These are phyloP conservation scores for Chenopodium album DNA, from an alignment of 148 eudicot species.

Conservation along the genomic window DNA sequence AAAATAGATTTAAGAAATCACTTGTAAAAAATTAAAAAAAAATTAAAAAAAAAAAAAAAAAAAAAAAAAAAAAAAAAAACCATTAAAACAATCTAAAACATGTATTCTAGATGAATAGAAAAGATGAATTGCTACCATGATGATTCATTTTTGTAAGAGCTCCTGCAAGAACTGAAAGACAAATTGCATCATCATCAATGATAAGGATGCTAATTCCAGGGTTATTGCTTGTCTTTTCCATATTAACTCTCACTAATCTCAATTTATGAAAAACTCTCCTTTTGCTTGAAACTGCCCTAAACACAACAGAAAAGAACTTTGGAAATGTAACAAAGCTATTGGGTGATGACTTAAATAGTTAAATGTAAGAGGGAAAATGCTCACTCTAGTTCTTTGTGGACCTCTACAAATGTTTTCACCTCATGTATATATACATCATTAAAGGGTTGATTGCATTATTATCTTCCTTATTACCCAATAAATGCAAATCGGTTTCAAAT, in stretches of 20 bases:
- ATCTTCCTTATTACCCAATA: no score
- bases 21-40: neutral
- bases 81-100: neutral
- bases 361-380: no score
- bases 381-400: no score
- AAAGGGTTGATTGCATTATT: no score
- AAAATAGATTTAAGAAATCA: no score
- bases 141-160: conserved; percentile 40
- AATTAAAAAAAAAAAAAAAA: neutral
- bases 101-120: neutral
- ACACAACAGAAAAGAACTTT: no score
- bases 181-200: conserved; percentile 52
- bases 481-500: no score
- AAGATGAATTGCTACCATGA: conserved; percentile 32
- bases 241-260: conserved; percentile 7
- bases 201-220: conserved; percentile 42
- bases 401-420: no score
- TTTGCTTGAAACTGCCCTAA: neutral
- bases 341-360: no score
- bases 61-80: no score
- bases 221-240: neutral
- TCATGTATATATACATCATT: no score
- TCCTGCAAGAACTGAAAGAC: conserved; percentile 39
- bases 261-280: neutral
- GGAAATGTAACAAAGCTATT: no score